Evolutionary conservation across 768 basidiomycete genomes (phyloP).

Genomic region (Lepiota brunneoincarnata): DNA sequence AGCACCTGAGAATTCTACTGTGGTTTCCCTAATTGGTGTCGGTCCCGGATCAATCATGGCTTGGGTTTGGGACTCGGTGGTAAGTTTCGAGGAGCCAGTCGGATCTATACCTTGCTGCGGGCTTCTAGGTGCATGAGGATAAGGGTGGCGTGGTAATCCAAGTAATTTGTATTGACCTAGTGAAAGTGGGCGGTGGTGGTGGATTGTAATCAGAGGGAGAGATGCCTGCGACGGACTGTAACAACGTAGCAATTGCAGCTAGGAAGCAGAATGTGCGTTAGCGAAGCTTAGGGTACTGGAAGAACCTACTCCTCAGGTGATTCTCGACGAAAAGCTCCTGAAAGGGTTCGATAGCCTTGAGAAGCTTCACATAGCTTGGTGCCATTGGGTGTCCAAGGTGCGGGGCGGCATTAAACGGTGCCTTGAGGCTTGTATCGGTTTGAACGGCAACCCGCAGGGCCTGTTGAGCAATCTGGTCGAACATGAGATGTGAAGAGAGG

Average conservation of each 20-base stretch:
- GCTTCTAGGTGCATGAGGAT: slow-evolving; percentile 1
- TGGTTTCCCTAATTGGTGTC: no score
- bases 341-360: slow-evolving; percentile 28
- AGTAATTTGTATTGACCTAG: not conserved
- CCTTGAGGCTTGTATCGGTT: slow-evolving; percentile 15
- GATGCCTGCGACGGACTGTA: slow-evolving; percentile 8
- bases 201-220: not conserved
- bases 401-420: slow-evolving; percentile 27
- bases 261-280: not conserved
- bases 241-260: slow-evolving; percentile 9
- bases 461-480: slow-evolving; percentile 32
- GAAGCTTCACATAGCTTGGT: slow-evolving; percentile 31
- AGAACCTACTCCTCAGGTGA: slow-evolving; percentile 26
- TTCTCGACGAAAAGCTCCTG: slow-evolving; percentile 31
- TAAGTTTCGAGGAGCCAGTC: no score
- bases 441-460: slow-evolving; percentile 31
- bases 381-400: slow-evolving; percentile 30
- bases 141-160: not conserved
- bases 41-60: no score
- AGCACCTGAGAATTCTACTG: no score
- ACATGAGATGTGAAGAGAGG: not conserved
- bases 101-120: not conserved
- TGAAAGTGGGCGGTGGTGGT: not conserved
- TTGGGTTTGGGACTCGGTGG: no score
- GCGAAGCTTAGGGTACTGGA: not conserved